These are phyloP conservation scores for Yamadazyma kitorensis DNA, from an alignment of 805 yeast species.

Conservation along the genomic window DNA sequence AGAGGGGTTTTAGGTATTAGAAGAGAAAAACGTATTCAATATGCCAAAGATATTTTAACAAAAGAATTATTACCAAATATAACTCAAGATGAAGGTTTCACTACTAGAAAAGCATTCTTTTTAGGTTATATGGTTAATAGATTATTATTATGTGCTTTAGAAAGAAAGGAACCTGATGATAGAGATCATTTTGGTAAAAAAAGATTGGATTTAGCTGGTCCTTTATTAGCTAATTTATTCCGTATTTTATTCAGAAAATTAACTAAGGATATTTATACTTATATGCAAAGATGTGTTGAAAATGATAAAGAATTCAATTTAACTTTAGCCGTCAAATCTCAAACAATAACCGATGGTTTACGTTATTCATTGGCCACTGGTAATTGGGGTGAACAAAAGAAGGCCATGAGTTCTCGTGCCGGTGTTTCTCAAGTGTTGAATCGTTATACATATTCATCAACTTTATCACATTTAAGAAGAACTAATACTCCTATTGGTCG, in stretches of 20 bases:
- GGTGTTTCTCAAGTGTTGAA: conserved; percentile 99
- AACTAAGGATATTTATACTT: conserved; percentile 94
- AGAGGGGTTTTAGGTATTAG: conserved; percentile 96
- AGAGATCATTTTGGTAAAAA: conserved; percentile 99
- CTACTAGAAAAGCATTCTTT: conserved; percentile 94
- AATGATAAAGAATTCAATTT: conserved; percentile 95
- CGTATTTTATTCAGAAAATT: conserved; percentile 90
- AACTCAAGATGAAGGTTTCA: conserved; percentile 96
- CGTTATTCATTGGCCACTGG: conserved; percentile 98
- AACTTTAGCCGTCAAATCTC: conserved; percentile 94
- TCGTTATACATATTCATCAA: conserved; percentile 97
- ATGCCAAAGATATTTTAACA: conserved; percentile 94
- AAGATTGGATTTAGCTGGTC: conserved; percentile 98
- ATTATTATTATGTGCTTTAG: conserved; percentile 89
- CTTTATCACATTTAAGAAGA: conserved; percentile 96
- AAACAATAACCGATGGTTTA: conserved; percentile 95
- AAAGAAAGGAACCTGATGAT: conserved; percentile 97
- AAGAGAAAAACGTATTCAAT: conserved; percentile 96
- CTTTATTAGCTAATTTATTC: conserved; percentile 91
- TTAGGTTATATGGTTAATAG: conserved; percentile 98
- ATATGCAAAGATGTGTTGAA: conserved; percentile 99
- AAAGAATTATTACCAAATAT: conserved; percentile 96
- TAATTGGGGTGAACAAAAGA: conserved; percentile 99
- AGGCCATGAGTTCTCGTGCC: conserved; percentile 97
- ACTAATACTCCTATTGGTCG: conserved; percentile 99